Base-by-base conservation (phyloP, 345 rosid genomes). In the Pugionium dolabratum region DNA sequence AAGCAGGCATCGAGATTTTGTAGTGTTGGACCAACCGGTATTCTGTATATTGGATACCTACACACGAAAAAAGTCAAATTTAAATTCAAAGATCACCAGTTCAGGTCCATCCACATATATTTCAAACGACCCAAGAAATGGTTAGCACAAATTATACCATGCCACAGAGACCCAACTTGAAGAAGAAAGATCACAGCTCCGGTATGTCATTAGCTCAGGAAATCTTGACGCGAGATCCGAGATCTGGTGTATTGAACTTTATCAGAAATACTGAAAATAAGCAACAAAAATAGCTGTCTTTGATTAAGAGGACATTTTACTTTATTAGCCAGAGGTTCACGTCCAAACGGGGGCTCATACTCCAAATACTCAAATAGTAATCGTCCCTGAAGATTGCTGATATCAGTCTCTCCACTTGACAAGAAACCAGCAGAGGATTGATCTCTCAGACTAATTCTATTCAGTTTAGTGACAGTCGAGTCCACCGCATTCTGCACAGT, bases 101-200 rank as follows among this genome's bases (percentile, higher is more conserved):
- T 42, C 51, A 64, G 2, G 9, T 41, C 55, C 43, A 4, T 36
- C 7, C 9, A 54, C 39, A 47, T 18, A 49, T n/a, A 49, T 50
- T 45, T 7, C 9, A 49, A 33, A 43, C 18, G 7, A 50, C 35
- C 11, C 54, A 8, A 8, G 6, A 46, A 62, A 66, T 11, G 18
- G 44, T 60, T 35, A 4, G 10, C 34, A 5, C 4, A 10, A 65
- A 35, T 9, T 34, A 54, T 79, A 94, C 99, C 99, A 94, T 40
- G 99, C 95, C 45, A 94, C 91, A 47, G 96, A 91, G 39, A 94
- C 71, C 99, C 99, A 94, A 79, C 99, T 94, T 26, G 89, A 79
- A 43, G 91, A 79, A 27, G 81, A 79, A 27, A 94, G 82, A 74
- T 94, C 97, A 54, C 89, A 86, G 71, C 99, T 94, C 75, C 80